Evolutionary conservation across 73 alveolate genomes (phyloP).

Genomic region (Vitrella brassicaformis): DNA sequence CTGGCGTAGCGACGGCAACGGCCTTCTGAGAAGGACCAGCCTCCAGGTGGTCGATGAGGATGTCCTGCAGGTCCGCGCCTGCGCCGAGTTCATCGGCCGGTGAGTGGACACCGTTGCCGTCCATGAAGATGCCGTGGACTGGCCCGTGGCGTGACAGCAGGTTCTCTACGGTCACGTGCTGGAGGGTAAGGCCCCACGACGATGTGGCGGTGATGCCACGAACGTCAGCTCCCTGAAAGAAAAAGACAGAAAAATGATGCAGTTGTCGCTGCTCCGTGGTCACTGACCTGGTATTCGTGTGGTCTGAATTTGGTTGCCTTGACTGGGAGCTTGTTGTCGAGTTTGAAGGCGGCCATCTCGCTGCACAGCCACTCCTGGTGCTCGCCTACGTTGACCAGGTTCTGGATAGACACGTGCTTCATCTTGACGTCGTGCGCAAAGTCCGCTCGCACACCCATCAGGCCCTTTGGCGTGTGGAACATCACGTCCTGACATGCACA

Average conservation of each 20-base stretch:
- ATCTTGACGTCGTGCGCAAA: background rate
- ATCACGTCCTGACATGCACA: no score
- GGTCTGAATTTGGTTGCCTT: background rate
- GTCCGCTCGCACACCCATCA: background rate
- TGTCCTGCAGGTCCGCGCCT: no score
- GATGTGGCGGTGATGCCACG: background rate
- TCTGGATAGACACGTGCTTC: background rate
- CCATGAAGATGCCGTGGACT: no score
- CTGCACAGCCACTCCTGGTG: background rate
- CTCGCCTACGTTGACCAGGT: background rate
- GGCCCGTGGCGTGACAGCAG: no score
- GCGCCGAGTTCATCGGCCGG: no score
- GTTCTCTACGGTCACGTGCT: no score
- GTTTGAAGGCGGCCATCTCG: background rate
- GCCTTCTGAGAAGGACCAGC: no score
- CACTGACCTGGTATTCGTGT: background rate
- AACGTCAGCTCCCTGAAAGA: background rate
- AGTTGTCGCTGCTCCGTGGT: background rate
- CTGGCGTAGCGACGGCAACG: no score
- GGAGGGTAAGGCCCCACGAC: no score
- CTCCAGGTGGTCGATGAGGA: no score
- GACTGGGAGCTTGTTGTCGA: background rate
- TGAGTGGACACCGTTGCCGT: no score
- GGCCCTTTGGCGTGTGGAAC: background rate
- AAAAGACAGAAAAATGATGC: background rate